Base-by-base conservation (phyloP, 345 rosid species). In the Euphorbia pulcherrima region DNA sequence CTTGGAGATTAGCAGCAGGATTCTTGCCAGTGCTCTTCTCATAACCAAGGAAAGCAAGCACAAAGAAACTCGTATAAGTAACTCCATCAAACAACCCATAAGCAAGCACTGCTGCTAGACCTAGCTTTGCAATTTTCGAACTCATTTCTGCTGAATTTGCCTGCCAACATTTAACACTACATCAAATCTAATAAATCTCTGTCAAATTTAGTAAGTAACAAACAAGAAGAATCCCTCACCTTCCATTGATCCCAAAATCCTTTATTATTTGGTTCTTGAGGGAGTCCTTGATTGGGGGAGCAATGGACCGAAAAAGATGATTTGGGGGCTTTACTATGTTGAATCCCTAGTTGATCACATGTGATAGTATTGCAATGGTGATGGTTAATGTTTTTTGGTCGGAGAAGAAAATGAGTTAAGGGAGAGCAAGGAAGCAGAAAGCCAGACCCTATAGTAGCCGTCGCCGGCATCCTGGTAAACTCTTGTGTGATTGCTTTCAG, bases 1-100 rank as follows among this genome's bases (percentile, higher is more conserved):
- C 79, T 64, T 72, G 81, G 20, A 80, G 84, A 77, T 74, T 80
- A 56, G 81, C 81, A 23, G 77, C 81, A 26, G 81, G 81, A 53
- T 80, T 77, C 35, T 77, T 80, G 29, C 81, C 77, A 0, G 75
- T 77, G 52, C 81, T 80, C 74, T 80, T 77, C 73, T 77, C 84
- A 62, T 77, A 80, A 18, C 84, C 84, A 46, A 77, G 69, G 62
- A 80, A 77, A 3, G 79, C 84, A 37, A 74, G 72, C 20, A 77
- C 73, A 56, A 77, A 77, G 74, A 80, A 77, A 14, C 72, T 40
- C 11, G 84, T 77, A 53, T 80, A 80, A 53, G 79, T 74, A 52
- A 80, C 73, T 13, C 70, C 84, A 65, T 80, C 84, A 16, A 80
- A 77, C 46, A 80, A 61, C n/a, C 81, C 81, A 65, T 77, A 77